These are phyloP conservation scores for Termitomyces sp. DNA, from an alignment of 768 basidiomycete genomes.

Conservation along the genomic window DNA sequence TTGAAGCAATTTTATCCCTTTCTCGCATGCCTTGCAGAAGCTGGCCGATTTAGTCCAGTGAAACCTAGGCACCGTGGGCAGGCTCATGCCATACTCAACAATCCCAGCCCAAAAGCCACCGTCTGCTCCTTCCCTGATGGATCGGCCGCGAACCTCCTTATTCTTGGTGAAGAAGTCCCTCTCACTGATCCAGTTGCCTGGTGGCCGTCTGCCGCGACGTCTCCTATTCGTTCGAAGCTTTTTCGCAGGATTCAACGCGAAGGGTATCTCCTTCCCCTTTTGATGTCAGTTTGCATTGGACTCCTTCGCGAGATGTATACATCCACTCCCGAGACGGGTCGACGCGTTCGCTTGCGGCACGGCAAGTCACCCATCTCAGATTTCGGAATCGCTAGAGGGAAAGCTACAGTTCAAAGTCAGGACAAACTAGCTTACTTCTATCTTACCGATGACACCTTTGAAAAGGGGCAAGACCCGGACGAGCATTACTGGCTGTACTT, in stretches of 20 bases:
- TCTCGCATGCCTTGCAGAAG: conserved; percentile 28
- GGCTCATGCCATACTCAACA: conserved; percentile 26
- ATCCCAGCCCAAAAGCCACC: conserved; percentile 21
- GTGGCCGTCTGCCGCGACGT: conserved; percentile 25
- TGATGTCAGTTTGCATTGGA: conserved; percentile 27
- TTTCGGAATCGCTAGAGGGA: conserved; percentile 25
- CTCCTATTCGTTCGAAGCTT: conserved; percentile 26
- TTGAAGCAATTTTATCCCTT: conserved; percentile 28
- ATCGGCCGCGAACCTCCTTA: conserved; percentile 24
- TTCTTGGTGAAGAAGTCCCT: conserved; percentile 27
- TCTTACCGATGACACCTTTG: conserved; percentile 21
- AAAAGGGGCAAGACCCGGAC: conserved; percentile 38
- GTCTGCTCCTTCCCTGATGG: conserved; percentile 24
- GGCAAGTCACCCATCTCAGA: conserved; percentile 33
- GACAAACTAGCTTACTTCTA: conserved; percentile 37
- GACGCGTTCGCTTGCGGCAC: conserved; percentile 35
- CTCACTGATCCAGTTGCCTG: conserved; percentile 19
- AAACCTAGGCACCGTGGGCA: conserved; percentile 24
- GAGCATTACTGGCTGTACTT: conserved; percentile 54
- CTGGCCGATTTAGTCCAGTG: conserved; percentile 17
- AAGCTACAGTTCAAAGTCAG: conserved; percentile 31
- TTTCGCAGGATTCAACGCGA: conserved; percentile 26
- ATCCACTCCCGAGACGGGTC: conserved; percentile 20
- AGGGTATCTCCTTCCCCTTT: conserved; percentile 28
- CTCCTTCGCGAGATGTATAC: conserved; percentile 35